phyloP scores from a whole-genome alignment of 164 flowering plant genomes.

The Annona squamosa region DNA sequence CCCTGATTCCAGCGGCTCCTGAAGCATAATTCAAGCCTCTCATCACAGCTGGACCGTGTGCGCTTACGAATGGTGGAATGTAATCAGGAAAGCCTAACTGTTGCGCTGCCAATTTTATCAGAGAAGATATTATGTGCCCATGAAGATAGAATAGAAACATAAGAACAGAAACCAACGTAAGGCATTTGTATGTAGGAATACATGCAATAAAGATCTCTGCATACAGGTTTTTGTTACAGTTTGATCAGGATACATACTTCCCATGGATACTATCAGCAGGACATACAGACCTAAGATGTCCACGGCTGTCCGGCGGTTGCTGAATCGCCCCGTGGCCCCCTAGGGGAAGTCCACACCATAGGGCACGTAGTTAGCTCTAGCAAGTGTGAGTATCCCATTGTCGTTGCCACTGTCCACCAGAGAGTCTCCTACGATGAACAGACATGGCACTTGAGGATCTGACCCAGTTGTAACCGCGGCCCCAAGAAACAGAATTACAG shows the following conservation, averaged over 20 bases:
- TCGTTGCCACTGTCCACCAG: constrained; percentile 89
- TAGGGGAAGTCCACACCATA: constrained; percentile 73
- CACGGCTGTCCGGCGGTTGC: constrained; percentile 68
- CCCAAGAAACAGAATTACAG: not conserved
- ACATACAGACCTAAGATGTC: constrained; percentile 48
- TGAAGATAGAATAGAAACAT: too few relatives aligned
- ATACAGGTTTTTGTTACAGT: too few relatives aligned
- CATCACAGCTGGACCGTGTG: constrained; percentile 36
- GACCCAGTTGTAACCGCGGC: constrained; percentile 2
- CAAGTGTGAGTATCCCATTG: constrained; percentile 54
- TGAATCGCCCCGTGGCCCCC: constrained; percentile 74
- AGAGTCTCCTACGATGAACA: constrained; percentile 84
- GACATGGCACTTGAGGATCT: constrained; percentile 47
- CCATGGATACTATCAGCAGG: not conserved
- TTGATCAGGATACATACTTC: too few relatives aligned
- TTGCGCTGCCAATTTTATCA: constrained; percentile 37
- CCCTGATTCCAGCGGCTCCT: constrained; percentile 78
- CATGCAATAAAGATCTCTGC: too few relatives aligned
- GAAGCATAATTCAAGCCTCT: constrained; percentile 80
- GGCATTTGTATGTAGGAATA: too few relatives aligned
- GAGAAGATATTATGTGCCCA: too few relatives aligned
- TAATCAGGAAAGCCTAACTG: constrained; percentile 55
- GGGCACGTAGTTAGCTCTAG: constrained; percentile 74
- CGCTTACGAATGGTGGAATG: constrained; percentile 54
- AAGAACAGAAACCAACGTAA: too few relatives aligned